Evolutionary conservation across 345 rosid species (phyloP).

Genomic region (Rhodamnia rubescens): DNA sequence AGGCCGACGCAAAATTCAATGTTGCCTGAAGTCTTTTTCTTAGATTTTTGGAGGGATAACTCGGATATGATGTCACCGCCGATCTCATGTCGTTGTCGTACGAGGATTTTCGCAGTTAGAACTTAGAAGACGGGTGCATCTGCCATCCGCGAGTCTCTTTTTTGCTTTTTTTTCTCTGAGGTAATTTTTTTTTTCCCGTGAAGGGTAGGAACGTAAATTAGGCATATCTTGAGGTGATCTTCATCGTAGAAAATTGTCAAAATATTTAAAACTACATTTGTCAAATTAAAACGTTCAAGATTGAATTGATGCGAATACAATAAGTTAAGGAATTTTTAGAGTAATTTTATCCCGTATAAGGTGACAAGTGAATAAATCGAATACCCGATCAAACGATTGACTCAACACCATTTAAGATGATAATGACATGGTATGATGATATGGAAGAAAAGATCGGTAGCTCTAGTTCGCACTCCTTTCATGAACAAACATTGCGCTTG

Average conservation of each 20-base stretch:
- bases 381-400: too few relatives aligned
- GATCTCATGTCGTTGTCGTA: accelerated
- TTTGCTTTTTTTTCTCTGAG: background rate
- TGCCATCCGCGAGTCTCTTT: accelerated
- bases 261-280: too few relatives aligned
- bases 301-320: too few relatives aligned
- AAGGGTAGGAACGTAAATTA: background rate
- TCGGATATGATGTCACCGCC: background rate
- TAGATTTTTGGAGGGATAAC: background rate
- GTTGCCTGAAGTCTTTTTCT: background rate
- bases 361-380: too few relatives aligned
- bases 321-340: too few relatives aligned
- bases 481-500: background rate
- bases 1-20: background rate
- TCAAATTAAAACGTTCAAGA: too few relatives aligned
- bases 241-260: background rate
- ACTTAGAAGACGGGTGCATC: background rate
- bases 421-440: background rate
- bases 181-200: background rate
- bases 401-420: background rate
- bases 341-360: too few relatives aligned
- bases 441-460: background rate
- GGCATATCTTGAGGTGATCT: background rate
- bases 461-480: background rate
- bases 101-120: background rate